Evolutionary conservation across 306 rosid species (phyloP), one percentile per base, ranked within the genome.

Genomic region (Vigna mungo): DNA sequence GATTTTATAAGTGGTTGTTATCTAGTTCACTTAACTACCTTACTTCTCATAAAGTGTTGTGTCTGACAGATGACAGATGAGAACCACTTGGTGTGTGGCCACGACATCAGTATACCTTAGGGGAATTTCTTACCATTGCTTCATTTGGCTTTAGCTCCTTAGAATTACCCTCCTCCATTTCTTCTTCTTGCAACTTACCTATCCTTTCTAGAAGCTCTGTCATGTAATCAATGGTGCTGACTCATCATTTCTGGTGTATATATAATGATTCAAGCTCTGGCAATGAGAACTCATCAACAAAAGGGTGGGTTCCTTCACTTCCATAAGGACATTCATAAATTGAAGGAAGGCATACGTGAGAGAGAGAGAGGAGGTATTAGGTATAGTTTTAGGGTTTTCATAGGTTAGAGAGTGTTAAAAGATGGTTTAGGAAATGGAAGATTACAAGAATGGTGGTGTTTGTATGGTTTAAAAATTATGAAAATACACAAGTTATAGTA

Each of bases 181-280:
- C 90, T 78, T 88, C 94, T 81, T 89, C 95, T 79, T 95, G 92
- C 86, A 95, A 78, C 86, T 90, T 89, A 11, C 79, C 87, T 78
- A 95, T 90, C 85, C 92, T 90, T 71, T 95, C 95, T 65, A 89
- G 72, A 78, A 95, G 98, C 93, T 95, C 97, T 69, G 92, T 95
- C 93, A 95, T 88, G 80, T 95, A 95, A n/a, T n/a, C n/a, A n/a
- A n/a, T n/a, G n/a, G n/a, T 7, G 83, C 74, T 43, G 87, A 73
- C 47, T 78, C 82, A 51, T 79, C 84, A 72, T 72, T 86, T 48
- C 79, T 78, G 39, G 84, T 67, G 84, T 83, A 85, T n/a, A n/a
- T n/a, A n/a, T n/a, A 86, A 76, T 27, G 90, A 63, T 43, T 80
- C 90, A 52, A 90, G 78, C 85, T 87, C 97, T 12, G 92, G 90